Conservation (phyloP, 106 monocot species). For the Cymbidium sinense region DNA sequence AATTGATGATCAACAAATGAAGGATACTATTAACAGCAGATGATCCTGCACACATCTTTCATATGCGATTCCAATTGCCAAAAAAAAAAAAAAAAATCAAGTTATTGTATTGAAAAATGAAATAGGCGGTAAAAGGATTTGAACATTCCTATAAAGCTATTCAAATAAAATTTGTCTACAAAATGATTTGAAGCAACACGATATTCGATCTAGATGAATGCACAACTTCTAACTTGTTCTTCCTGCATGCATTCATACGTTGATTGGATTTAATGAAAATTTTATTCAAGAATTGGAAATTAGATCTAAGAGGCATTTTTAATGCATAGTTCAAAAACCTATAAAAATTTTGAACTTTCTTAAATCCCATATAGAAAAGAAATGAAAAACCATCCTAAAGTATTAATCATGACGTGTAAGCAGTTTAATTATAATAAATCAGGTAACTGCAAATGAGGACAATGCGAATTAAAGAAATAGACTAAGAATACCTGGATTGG, state of each 20-base stretch:
- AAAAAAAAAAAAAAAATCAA: neutral
- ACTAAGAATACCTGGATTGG: slow-evolving; percentile 70
- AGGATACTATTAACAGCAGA: neutral
- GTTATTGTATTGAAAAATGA: neutral
- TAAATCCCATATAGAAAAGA: neutral
- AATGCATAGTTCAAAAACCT: neutral
- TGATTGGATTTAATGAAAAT: neutral
- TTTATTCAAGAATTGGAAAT: neutral
- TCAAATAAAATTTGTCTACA: neutral
- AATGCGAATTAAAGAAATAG: neutral
- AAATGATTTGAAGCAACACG: neutral
- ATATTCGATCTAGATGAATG: neutral
- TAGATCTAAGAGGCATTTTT: neutral
- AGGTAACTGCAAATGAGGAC: neutral
- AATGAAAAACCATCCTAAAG: neutral
- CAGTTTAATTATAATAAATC: neutral
- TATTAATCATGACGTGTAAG: neutral
- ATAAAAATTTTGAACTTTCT: too few relatives aligned
- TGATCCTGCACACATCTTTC: neutral
- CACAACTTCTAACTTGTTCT: neutral
- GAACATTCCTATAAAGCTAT: neutral
- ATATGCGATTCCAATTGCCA: neutral
- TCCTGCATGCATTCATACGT: neutral
- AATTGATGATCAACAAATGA: neutral
- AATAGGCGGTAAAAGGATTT: neutral